Conservation (phyloP, 179 eudicot genomes). For the Camellia oleifera region DNA sequence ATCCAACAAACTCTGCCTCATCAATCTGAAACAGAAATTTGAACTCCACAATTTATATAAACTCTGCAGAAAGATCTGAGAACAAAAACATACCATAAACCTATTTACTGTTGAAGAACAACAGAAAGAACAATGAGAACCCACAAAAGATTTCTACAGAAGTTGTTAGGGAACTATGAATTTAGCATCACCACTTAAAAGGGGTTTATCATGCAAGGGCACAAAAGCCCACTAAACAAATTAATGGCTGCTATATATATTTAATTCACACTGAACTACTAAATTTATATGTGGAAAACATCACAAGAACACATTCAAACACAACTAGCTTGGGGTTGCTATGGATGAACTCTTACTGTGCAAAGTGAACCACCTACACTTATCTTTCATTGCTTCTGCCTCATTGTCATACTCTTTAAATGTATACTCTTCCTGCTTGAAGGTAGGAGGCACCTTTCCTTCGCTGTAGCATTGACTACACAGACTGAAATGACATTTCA, state of each 20-base stretch:
- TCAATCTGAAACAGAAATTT: background rate
- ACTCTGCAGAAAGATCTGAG: background rate
- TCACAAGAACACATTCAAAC: slow-evolving; percentile 10
- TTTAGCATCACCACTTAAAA: background rate
- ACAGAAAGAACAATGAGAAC: background rate
- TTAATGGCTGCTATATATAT: slow-evolving; percentile 26
- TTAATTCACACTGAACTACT: slow-evolving; percentile 42
- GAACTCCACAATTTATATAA: background rate
- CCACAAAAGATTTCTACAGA: slow-evolving; percentile 2
- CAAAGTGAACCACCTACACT: slow-evolving; percentile 70
- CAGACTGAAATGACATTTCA: slow-evolving; percentile 68
- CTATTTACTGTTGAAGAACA: background rate
- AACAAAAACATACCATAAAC: background rate
- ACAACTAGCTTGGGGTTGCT: slow-evolving; percentile 24
- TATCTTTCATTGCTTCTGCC: slow-evolving; percentile 79
- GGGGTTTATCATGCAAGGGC: slow-evolving; percentile 39
- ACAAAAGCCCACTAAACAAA: slow-evolving; percentile 34
- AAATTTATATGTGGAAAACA: slow-evolving; percentile 17
- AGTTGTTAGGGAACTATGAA: slow-evolving; percentile 7
- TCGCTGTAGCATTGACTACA: slow-evolving; percentile 90
- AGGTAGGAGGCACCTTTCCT: slow-evolving; percentile 84
- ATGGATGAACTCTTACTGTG: slow-evolving; percentile 36
- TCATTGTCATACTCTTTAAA: slow-evolving; percentile 83
- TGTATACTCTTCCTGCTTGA: slow-evolving; percentile 75
- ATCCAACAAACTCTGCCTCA: background rate